Base-by-base conservation (phyloP, 2,329 filamentous ascomycete genomes). In the Endocalyx cinctus region DNA sequence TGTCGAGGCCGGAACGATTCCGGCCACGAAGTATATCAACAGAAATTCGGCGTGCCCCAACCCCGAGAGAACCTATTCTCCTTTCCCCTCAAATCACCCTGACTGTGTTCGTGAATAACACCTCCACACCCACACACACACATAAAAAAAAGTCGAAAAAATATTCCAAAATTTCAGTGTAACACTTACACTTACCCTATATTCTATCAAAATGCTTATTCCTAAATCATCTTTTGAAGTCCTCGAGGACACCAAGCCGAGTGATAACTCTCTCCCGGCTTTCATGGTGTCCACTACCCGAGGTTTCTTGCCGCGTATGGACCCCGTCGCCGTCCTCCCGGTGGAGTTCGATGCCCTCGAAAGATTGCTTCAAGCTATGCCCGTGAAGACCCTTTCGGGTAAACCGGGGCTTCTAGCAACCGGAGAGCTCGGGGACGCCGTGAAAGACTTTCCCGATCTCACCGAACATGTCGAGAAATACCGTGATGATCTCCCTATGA, bases 241-340 rank as follows among this genome's bases (percentile, higher is more conserved):
- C 60, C 68, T 86, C 27, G 63, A 69, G 36, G 80, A 84, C 62
- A 72, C 77, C 38, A 68, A 62, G 54, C 77, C 79, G 2, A 59
- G 78, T 39, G 78, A 85, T 58, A 72, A 55, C 35, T 72, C 77
- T 27, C 66, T 86, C 17, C 80, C 80, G 5, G 77, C 83, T 48
- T 89, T 89, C 67, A 86, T 87, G 77, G 83, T 88, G 25, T 87
- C 83, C 27, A 86, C 78, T 15, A 74, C 77, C 4, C 70, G 82
- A 37, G 84, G 84, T 32, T 90, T 88, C 58, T 69, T 90, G 20
- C 84, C 84, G 10, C 75, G 84, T 11, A 69, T 70, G 56, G 67
- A 82, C 42, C 79, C 79, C 27, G 63, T 81, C 46, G 64, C 69
- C 31, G 58, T 69, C 8, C 75, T 95, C 1, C 88, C 89, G 14